Percentiles rank a stretch among this genome's conserved stretches.
phyloP scores from a whole-genome alignment of 371 early-diverging fungal genomes.

The Nematocida parisii region DNA sequence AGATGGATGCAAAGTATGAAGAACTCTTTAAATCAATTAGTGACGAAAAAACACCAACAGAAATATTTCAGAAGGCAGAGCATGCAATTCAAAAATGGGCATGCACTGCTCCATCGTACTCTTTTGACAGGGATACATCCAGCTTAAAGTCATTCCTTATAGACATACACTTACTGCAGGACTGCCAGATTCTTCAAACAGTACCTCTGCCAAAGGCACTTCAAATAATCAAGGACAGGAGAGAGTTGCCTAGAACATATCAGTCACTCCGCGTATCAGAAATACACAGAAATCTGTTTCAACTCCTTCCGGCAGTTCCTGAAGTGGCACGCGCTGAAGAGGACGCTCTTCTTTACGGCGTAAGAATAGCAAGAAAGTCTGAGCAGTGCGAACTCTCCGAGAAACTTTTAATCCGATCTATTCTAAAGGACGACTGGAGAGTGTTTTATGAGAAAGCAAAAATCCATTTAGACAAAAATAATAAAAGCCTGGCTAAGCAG shows the following conservation, averaged over 20 bases:
- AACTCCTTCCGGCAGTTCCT: neutral
- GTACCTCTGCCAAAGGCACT: conserved; percentile 40
- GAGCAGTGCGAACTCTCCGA: conserved; percentile 46
- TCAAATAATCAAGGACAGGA: neutral
- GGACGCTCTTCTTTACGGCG: conserved; percentile 23
- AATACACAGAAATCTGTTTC: conserved; percentile 30
- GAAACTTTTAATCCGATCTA: conserved; percentile 29
- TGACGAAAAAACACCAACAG: neutral
- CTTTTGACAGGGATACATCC: conserved; percentile 10
- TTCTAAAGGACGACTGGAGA: conserved; percentile 63
- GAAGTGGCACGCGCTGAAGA: conserved; percentile 21
- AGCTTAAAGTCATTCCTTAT: conserved; percentile 8
- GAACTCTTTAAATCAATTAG: neutral
- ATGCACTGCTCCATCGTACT: neutral
- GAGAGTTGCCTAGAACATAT: conserved; percentile 12
- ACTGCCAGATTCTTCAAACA: conserved; percentile 23
- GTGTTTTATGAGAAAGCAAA: conserved; percentile 65
- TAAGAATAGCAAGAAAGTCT: conserved; percentile 36
- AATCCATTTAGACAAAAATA: conserved; percentile 54
- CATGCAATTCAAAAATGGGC: conserved; percentile 38
- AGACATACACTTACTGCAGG: conserved; percentile 34
- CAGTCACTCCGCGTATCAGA: conserved; percentile 10
- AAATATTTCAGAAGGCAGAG: conserved; percentile 18
- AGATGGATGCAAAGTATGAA: conserved; percentile 18
- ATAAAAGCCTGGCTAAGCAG: conserved; percentile 60